Evolutionary conservation across 306 rosid species (phyloP), one percentile per base, ranked within the genome.

Genomic region (Quercus suber): DNA sequence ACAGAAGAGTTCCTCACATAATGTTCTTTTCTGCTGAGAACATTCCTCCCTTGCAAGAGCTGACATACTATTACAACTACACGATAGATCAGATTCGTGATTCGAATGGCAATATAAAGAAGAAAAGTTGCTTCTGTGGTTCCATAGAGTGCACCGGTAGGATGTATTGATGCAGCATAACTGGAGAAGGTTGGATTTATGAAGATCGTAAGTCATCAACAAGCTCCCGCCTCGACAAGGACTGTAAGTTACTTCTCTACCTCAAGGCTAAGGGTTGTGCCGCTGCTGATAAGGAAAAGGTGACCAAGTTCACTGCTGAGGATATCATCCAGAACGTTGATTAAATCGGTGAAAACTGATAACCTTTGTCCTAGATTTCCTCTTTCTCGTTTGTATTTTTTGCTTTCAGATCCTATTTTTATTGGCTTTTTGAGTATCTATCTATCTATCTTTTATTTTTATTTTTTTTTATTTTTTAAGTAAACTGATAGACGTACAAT

Each of bases 191-290:
- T 21, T n/a, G 74, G 11, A 49, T 45, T 45, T 45, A 45, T 45
- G 52, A 3, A 45, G 52, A 45, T 10, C 43, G 43, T 37, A 37
- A 37, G 84, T 94, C 10, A 81, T 94, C 73, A 91, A 95, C 19
- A 94, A 94, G 86, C 88, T 94, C 69, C 80, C 80, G 93, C 35
- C 80, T 92, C 75, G 97, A 94, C 68, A 94, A 92, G 92, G 99
- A 94, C 17, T 81, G 99, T 2, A 94, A 94, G 75, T 89, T 94
- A 0, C 76, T 94, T 55, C 95, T 94, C 52, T 94, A 92, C 78
- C 97, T 97, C 56, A 94, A 92, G 91, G 99, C 97, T 3, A 92
- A 89, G 89, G 99, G 97, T 1, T 93, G 95, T 15, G 95, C 99
- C 21, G 94, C 97, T 2, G 95, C 99, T 0, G 99, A 94, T n/a